These are phyloP conservation scores for Pugionium dolabratum DNA, from an alignment of 345 rosid genomes.

Conservation along the genomic window DNA sequence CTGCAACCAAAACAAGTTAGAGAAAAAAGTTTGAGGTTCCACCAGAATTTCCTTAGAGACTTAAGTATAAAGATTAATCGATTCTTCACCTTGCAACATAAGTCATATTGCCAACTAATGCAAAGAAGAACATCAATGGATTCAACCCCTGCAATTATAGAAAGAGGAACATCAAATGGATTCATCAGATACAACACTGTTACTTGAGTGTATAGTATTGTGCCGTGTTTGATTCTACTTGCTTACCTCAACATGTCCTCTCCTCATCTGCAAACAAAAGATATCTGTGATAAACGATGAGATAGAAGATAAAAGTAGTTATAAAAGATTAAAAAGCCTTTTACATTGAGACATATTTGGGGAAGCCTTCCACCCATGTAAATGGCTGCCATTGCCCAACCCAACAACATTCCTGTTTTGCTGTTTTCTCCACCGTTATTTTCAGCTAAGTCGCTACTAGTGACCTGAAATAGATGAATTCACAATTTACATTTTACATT, in stretches of 20 bases:
- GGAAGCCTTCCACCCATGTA: conserved; percentile 96
- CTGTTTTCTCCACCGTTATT: conserved; percentile 42
- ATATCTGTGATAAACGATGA: background rate
- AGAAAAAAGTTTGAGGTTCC: background rate
- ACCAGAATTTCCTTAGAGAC: background rate
- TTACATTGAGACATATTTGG: conserved; percentile 79
- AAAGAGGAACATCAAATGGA: conserved; percentile 1
- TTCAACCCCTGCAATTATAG: conserved; percentile 63
- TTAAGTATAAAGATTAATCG: background rate
- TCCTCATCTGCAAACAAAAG: conserved; percentile 56
- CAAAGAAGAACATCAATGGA: conserved; percentile 83
- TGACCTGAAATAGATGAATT: conserved; percentile 44
- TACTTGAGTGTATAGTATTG: conserved; percentile 4
- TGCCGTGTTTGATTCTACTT: background rate
- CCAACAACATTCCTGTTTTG: conserved; percentile 56
- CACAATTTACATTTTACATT: background rate
- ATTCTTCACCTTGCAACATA: conserved; percentile 69
- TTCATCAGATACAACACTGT: conserved; percentile 13
- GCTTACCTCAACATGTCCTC: conserved; percentile 80
- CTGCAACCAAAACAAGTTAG: conserved; percentile 39
- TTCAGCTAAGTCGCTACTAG: conserved; percentile 39
- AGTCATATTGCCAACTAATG: conserved; percentile 72
- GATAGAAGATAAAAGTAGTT: background rate
- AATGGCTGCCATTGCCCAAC: conserved; percentile 88
- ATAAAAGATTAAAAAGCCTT: background rate